Conservation (phyloP, 1,139 yeast genomes). For the Kodamaea suecica region DNA sequence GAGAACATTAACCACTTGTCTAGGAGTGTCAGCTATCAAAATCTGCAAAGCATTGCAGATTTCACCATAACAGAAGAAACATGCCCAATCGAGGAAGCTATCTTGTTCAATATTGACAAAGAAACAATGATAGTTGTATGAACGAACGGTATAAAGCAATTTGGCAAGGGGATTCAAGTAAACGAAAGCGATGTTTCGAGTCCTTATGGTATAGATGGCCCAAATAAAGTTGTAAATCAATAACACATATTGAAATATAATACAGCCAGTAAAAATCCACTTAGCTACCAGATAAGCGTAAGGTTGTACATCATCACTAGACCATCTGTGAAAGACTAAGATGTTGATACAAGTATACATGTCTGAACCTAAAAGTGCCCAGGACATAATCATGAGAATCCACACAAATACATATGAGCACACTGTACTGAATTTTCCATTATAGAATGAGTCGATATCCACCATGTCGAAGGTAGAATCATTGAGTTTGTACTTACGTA, state of each 20-base stretch:
- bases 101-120: slow-evolving; percentile 68
- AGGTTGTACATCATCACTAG: slow-evolving; percentile 54
- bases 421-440: slow-evolving; percentile 51
- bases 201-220: slow-evolving; percentile 57
- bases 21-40: slow-evolving; percentile 78
- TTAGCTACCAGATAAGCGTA: slow-evolving; percentile 57
- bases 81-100: slow-evolving; percentile 61
- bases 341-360: slow-evolving; percentile 76
- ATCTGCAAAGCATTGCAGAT: slow-evolving; percentile 63
- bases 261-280: slow-evolving; percentile 84
- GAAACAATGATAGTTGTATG: slow-evolving; percentile 68
- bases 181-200: slow-evolving; percentile 65
- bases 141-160: slow-evolving; percentile 50
- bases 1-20: slow-evolving; percentile 79
- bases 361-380: slow-evolving; percentile 67
- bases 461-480: slow-evolving; percentile 44
- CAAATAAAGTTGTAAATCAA: slow-evolving; percentile 56
- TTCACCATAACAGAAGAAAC: slow-evolving; percentile 66
- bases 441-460: slow-evolving; percentile 49
- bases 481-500: slow-evolving; percentile 35
- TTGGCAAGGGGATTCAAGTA: slow-evolving; percentile 69
- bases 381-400: slow-evolving; percentile 49
- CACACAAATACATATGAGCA: slow-evolving; percentile 52
- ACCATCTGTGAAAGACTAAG: slow-evolving; percentile 76
- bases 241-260: slow-evolving; percentile 65